A percentile compares a stretch with the other conserved stretches of the same genome.
Evolutionary conservation across 2,329 filamentous ascomycete genomes (phyloP).

Genomic region (Beauveria varroae): DNA sequence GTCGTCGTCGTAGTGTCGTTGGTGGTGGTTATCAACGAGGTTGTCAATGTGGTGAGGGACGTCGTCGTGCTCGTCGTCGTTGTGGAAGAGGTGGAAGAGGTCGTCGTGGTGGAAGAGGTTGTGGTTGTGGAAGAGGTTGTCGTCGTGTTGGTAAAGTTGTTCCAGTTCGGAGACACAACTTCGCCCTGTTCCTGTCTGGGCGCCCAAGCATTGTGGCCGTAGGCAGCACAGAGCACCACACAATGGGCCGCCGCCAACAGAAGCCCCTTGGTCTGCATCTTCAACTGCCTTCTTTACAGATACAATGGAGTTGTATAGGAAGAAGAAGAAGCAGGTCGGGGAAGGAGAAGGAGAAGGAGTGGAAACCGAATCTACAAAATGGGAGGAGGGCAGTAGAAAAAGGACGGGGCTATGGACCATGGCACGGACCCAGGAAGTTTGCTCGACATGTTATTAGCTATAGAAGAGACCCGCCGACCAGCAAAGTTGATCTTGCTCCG

Average conservation of each 20-base stretch:
- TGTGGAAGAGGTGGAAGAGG: neutral
- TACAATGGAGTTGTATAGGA: neutral
- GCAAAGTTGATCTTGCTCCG: neutral
- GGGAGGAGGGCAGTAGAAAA: neutral
- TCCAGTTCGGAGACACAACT: neutral
- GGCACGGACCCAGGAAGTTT: neutral
- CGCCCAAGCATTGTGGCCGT: neutral
- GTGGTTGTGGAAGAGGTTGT: slow-evolving; percentile 1
- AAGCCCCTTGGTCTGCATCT: slow-evolving; percentile 7
- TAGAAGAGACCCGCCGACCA: neutral
- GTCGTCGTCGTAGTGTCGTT: neutral
- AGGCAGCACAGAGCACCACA: neutral
- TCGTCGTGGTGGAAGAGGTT: neutral
- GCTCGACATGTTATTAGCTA: neutral
- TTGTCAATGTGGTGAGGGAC: neutral
- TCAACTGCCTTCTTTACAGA: slow-evolving; percentile 2
- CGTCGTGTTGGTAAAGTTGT: slow-evolving; percentile 7
- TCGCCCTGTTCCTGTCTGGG: slow-evolving; percentile 5
- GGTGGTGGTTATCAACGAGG: neutral
- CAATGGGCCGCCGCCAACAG: slow-evolving; percentile 4
- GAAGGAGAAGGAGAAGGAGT: neutral
- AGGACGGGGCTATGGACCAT: neutral
- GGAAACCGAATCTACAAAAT: neutral
- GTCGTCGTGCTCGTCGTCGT: neutral
- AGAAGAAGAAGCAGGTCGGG: neutral